Evolutionary conservation across 495 filamentous ascomycete genomes (phyloP).

Genomic region (Penicillium desertorum): DNA sequence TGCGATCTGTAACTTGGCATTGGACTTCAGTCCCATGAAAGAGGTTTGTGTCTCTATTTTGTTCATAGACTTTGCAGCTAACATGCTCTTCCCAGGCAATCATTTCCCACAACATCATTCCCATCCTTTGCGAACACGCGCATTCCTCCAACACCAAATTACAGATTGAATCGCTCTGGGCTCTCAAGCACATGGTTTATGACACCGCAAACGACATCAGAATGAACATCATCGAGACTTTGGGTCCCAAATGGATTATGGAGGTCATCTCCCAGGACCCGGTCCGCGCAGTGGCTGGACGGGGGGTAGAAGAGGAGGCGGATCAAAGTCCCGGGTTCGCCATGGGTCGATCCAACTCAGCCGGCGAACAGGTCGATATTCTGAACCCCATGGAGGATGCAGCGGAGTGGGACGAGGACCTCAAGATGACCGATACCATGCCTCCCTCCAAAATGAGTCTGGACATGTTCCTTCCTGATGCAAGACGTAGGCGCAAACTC

Average conservation of each 20-base stretch:
- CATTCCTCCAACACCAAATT: constrained; percentile 71
- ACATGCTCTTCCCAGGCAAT: constrained; percentile 55
- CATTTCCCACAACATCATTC: constrained; percentile 71
- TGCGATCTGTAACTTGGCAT: constrained; percentile 76
- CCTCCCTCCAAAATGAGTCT: constrained; percentile 44
- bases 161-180: constrained; percentile 83
- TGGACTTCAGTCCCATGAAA: constrained; percentile 88
- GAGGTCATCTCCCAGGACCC: constrained; percentile 61
- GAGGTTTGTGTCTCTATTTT: constrained; percentile 52
- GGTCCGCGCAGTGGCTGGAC: constrained; percentile 31
- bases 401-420: constrained; percentile 65
- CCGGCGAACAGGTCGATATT: constrained; percentile 63
- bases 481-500: constrained; percentile 45
- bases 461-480: constrained; percentile 44
- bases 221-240: constrained; percentile 69
- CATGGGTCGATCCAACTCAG: constrained; percentile 65
- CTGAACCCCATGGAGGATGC: constrained; percentile 58
- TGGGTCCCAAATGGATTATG: constrained; percentile 77
- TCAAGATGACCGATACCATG: constrained; percentile 58
- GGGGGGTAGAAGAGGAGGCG: constrained; percentile 40
- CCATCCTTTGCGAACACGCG: constrained; percentile 78
- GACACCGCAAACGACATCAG: constrained; percentile 67
- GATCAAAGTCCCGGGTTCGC: constrained; percentile 41
- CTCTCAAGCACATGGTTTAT: constrained; percentile 81
- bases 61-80: constrained; percentile 13